Percentiles rank a stretch among this genome's conserved stretches.
These are phyloP conservation scores for Euphorbia schlechtendalii DNA, from an alignment of 441 rosid species.

Conservation along the genomic window DNA sequence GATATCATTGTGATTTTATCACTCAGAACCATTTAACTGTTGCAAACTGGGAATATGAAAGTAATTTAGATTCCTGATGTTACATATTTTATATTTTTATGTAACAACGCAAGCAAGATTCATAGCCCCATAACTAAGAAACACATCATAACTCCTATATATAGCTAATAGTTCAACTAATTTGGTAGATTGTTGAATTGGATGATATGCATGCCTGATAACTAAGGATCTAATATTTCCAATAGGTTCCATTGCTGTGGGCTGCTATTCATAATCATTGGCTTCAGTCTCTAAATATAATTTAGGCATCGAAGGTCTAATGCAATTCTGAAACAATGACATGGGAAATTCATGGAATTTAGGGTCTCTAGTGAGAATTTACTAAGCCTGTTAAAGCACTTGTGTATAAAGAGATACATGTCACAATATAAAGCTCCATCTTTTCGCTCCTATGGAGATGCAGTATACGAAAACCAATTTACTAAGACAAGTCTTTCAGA, in stretches of 20 bases:
- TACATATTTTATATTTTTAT: background rate
- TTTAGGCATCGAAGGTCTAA: background rate
- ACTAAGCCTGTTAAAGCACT: conserved; percentile 3
- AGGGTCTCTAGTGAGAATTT: background rate
- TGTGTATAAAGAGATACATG: background rate
- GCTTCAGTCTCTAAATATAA: background rate
- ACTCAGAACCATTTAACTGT: background rate
- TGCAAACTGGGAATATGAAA: background rate
- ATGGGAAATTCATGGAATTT: background rate
- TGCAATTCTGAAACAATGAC: background rate
- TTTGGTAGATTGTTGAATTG: background rate
- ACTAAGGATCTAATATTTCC: background rate
- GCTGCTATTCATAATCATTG: background rate
- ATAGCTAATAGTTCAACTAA: background rate
- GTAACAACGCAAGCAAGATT: background rate
- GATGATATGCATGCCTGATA: background rate
- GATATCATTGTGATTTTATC: background rate
- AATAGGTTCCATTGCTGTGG: background rate
- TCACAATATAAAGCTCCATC: background rate
- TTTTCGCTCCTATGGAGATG: background rate
- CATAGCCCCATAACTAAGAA: background rate
- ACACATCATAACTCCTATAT: background rate
- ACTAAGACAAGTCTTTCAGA: background rate
- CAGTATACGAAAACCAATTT: background rate
- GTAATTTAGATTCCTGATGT: background rate